These are phyloP conservation scores for Candida sanyiensis DNA, from an alignment of 805 yeast species.

Conservation along the genomic window DNA sequence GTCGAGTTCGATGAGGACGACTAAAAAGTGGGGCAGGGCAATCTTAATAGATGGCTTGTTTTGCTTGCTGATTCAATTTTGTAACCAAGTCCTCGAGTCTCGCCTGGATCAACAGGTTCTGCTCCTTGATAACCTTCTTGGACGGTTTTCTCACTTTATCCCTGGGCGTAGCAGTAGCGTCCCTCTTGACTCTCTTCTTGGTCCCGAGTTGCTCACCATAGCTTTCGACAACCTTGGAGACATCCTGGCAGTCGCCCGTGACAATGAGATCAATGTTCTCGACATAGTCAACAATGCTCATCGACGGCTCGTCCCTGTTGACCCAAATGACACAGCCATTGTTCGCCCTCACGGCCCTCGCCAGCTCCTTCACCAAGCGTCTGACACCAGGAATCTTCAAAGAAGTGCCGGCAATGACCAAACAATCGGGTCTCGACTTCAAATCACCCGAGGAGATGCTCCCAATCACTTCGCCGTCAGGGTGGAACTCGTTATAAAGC, in stretches of 20 bases:
- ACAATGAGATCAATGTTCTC: conserved; percentile 53
- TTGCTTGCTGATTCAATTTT: conserved; percentile 18
- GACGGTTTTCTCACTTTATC: conserved; percentile 10
- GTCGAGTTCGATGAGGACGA: conserved; percentile 56
- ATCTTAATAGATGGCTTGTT: conserved; percentile 5
- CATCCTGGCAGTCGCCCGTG: conserved; percentile 59
- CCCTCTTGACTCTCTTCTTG: conserved; percentile 2
- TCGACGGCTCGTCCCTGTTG: conserved; percentile 50
- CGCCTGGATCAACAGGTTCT: conserved; percentile 18
- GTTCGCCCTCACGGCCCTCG: conserved; percentile 48
- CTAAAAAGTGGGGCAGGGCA: conserved; percentile 5
- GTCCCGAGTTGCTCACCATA: conserved; percentile 15
- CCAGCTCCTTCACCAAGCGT: conserved; percentile 54
- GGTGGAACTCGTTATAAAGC: conserved; percentile 70
- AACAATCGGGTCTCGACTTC: conserved; percentile 62
- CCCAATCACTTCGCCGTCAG: conserved; percentile 86
- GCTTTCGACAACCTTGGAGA: conserved; percentile 34
- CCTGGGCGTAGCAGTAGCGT: not conserved
- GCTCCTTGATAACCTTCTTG: conserved; percentile 9
- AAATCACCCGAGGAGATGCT: conserved; percentile 64
- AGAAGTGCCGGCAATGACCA: conserved; percentile 80
- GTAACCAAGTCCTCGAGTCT: conserved; percentile 20
- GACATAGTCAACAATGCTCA: conserved; percentile 42
- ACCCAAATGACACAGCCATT: conserved; percentile 60
- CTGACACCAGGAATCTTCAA: conserved; percentile 73